Conservation (phyloP, 345 rosid species). For the rapeseed (Brassica napus) region DNA sequence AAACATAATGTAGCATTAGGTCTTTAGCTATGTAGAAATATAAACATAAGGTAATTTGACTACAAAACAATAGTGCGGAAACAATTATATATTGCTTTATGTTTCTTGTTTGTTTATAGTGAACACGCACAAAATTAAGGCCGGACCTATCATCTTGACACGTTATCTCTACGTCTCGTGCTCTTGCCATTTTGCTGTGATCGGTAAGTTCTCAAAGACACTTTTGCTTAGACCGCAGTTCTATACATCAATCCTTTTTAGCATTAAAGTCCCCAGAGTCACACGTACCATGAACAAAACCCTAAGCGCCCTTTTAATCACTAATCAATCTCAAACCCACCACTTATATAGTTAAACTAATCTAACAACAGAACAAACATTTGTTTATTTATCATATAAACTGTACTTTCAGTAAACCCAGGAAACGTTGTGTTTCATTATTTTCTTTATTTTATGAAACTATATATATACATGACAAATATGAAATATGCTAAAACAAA, state of each 20-base stretch:
- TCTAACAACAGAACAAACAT: neutral
- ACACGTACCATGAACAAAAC: conserved; percentile 10
- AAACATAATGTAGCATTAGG: neutral
- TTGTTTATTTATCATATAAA: neutral
- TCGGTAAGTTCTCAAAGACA: conserved; percentile 12
- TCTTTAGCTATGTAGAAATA: neutral
- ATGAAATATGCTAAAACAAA: conserved; percentile 15
- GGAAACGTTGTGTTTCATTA: neutral
- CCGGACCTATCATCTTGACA: neutral
- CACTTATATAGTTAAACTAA: neutral
- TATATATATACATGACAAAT: conserved; percentile 1
- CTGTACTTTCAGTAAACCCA: conserved; percentile 7
- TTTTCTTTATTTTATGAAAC: neutral
- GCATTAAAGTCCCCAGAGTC: conserved; percentile 11
- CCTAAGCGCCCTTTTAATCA: neutral
- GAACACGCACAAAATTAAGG: neutral
- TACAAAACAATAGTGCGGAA: neutral
- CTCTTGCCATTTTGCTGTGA: conserved; percentile 26
- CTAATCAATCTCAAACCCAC: conserved; percentile 12
- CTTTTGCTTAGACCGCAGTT: conserved; percentile 22
- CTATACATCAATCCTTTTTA: conserved; percentile 2
- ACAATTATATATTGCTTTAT: neutral
- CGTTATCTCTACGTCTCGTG: conserved; percentile 12
- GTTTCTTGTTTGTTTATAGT: neutral
- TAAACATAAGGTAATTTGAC: neutral